phyloP scores from a whole-genome alignment of 2,329 filamentous ascomycete species.

The Fusarium clavum region DNA sequence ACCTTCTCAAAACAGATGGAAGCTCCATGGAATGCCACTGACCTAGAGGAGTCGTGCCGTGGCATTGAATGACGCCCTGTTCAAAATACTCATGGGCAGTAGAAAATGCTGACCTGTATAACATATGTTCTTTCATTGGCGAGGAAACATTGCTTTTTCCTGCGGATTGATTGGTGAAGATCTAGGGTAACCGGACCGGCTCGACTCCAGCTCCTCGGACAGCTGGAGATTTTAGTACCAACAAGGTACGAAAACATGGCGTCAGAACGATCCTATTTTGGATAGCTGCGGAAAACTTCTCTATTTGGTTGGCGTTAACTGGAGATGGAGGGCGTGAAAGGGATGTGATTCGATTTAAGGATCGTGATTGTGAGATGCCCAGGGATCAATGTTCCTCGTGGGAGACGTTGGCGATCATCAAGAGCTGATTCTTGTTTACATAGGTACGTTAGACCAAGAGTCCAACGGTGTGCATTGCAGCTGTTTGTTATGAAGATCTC shows the following conservation, averaged over 20 bases:
- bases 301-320: constrained; percentile 39
- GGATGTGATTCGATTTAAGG: constrained; percentile 38
- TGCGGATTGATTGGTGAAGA: not conserved
- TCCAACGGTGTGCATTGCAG: not conserved
- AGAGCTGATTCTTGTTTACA: constrained; percentile 13
- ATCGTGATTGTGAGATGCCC: constrained; percentile 24
- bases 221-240: constrained; percentile 24
- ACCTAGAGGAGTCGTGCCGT: not conserved
- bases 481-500: not conserved
- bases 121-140: not conserved
- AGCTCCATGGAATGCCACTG: not conserved
- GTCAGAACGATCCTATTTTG: constrained; percentile 39
- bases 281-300: constrained; percentile 23
- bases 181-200: constrained; percentile 38
- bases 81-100: too few relatives aligned
- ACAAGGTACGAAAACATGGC: constrained; percentile 30
- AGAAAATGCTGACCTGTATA: not conserved
- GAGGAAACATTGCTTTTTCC: not conserved
- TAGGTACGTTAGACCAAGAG: not conserved
- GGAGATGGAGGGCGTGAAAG: constrained; percentile 23
- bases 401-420: constrained; percentile 2
- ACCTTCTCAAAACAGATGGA: not conserved
- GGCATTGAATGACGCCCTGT: not conserved
- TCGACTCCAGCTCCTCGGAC: constrained; percentile 1
- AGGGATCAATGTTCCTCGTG: constrained; percentile 34